Evolutionary conservation across 2,329 filamentous ascomycete genomes (phyloP).

Genomic region (Trichoderma polysporum): DNA sequence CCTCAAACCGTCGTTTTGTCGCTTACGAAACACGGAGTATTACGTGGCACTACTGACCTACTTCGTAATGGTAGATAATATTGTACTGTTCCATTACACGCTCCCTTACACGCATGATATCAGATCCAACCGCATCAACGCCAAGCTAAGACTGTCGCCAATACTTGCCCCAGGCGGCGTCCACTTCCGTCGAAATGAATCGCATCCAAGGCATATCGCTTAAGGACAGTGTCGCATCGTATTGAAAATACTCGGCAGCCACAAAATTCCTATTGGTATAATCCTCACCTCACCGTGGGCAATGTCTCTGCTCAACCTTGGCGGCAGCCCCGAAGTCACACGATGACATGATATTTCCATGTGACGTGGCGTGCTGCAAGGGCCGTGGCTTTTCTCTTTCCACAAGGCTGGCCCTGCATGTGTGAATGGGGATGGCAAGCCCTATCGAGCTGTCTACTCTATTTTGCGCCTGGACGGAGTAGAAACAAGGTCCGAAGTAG

Average conservation of each 20-base stretch:
- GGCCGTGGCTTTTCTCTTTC: background rate
- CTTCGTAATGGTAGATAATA: background rate
- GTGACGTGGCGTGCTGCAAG: constrained; percentile 13
- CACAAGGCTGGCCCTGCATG: background rate
- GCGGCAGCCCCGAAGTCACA: constrained; percentile 9
- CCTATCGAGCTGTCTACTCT: background rate
- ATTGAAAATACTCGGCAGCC: background rate
- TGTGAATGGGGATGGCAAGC: background rate
- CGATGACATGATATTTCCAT: constrained; percentile 17
- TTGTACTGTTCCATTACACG: background rate
- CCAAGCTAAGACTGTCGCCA: background rate
- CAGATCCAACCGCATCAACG: background rate
- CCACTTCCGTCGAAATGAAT: background rate
- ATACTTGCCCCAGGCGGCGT: background rate
- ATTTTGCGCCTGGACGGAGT: background rate
- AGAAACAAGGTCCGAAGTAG: background rate
- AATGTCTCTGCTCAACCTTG: background rate
- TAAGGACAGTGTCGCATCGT: background rate
- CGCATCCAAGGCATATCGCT: background rate
- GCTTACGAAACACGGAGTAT: background rate
- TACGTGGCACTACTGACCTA: background rate
- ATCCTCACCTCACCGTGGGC: background rate
- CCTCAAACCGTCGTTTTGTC: background rate
- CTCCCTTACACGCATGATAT: background rate
- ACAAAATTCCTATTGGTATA: background rate